Evolutionary conservation across 495 filamentous ascomycete species (phyloP), one percentile per base, ranked within the genome.

Genomic region (Penicillium pulvis): DNA sequence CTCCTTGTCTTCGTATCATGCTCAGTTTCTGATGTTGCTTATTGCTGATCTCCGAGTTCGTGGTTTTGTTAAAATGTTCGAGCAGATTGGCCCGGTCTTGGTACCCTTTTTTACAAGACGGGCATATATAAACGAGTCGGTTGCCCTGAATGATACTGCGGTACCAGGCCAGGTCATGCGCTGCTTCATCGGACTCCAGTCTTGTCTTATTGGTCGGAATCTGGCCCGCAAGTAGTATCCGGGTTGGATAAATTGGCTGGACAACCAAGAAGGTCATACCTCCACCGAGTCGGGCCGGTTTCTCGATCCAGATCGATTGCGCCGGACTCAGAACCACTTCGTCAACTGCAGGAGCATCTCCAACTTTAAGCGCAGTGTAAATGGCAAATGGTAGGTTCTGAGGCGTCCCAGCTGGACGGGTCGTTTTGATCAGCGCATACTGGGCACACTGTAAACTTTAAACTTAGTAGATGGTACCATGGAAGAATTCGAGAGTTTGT

Each of bases 1-100:
- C 39, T 41, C 39, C 26, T 19, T 31, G 24, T 28, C 46, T 5
- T 6, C 26, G 24, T 1, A 49, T 49, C 46, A 49, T 49, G 46
- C 26, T 11, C 16, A 49, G 14, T 19, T 49, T 49, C 4, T 17
- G 12, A 7, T 49, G 46, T n/a, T 28, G 11, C 6, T 30, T 12
- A 14, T 49, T 49, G 16, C 26, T 28, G 8, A 31, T 16, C 16
- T 49, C 46, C 7, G 46, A 49, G 16, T 17, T 28, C 12, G 46
- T 31, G 14, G 24, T 49, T n/a, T 49, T 49, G 8, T 49, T 49
- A 6, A 49, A 49, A 49, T 49, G 46, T 31, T 49, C 46, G 23
- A 28, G 23, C 11, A 49, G 26, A 12, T 49, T 24, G 14, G 26
- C 24, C 16, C 46, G 11, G 11, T 49, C 46, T 30, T 49, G 46